Conservation (phyloP, 768 basidiomycete genomes). For the Panaeolus papilionaceus region DNA sequence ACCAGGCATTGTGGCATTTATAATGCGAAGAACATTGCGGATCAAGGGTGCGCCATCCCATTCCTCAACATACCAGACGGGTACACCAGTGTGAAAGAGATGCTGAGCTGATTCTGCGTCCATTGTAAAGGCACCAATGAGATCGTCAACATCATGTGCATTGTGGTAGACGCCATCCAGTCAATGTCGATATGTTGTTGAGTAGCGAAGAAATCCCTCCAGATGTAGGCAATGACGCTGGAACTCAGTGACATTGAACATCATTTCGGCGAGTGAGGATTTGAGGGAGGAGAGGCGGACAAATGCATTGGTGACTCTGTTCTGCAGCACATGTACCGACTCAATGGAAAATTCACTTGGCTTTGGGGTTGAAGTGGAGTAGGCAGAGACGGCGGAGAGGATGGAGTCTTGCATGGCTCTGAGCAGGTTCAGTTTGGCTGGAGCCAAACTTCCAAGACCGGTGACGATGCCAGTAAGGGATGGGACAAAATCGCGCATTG, state of each 20-base stretch:
- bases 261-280: background rate
- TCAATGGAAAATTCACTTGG: background rate
- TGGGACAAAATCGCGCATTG: background rate
- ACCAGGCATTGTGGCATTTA: background rate
- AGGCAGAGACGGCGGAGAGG: background rate
- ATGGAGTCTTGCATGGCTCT: background rate
- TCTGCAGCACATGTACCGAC: constrained; percentile 10
- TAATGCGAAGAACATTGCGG: constrained; percentile 7
- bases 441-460: constrained; percentile 9
- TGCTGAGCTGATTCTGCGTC: constrained; percentile 18
- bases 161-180: constrained; percentile 14
- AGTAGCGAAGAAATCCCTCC: constrained; percentile 20
- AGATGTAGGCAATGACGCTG: constrained; percentile 25
- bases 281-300: constrained; percentile 5
- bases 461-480: background rate
- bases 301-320: background rate
- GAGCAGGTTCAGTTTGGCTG: background rate
- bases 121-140: constrained; percentile 25
- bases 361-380: background rate
- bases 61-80: constrained; percentile 27
- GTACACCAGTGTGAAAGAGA: constrained; percentile 23
- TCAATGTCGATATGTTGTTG: constrained; percentile 18
- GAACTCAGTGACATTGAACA: constrained; percentile 19
- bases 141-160: background rate
- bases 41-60: constrained; percentile 9